phyloP scores from a whole-genome alignment of 2,329 filamentous ascomycete genomes.

The Apiospora hydei region DNA sequence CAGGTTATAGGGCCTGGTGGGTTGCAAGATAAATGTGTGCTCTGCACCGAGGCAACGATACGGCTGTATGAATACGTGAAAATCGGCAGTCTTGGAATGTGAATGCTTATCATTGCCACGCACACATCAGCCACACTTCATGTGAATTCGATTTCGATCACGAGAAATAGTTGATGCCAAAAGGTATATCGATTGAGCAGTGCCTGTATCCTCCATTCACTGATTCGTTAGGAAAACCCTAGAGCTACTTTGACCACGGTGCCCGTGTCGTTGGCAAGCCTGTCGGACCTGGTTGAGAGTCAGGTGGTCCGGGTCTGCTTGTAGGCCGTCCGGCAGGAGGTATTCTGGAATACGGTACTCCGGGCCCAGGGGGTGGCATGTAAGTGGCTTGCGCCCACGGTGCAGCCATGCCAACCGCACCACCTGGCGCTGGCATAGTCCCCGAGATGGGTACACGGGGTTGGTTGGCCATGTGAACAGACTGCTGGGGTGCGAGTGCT shows the following conservation, averaged over 20 bases:
- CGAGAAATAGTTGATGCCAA: not conserved
- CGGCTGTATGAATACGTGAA: too few species aligned
- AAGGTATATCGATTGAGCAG: not conserved
- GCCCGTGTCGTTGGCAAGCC: constrained; percentile 2
- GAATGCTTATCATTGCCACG: not conserved
- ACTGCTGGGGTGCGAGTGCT: constrained; percentile 56
- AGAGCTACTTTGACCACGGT: not conserved
- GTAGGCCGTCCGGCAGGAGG: constrained; percentile 1
- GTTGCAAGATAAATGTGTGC: not conserved
- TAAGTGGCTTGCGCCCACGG: constrained; percentile 53
- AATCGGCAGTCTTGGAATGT: not conserved
- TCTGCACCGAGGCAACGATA: not conserved
- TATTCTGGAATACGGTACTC: not conserved
- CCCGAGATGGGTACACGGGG: constrained; percentile 41
- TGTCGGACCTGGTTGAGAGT: not conserved
- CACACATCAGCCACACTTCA: not conserved
- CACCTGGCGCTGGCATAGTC: constrained; percentile 27
- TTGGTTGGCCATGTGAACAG: constrained; percentile 66
- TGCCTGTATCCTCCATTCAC: too few species aligned
- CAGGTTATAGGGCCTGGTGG: not conserved
- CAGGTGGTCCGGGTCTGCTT: constrained; percentile 3
- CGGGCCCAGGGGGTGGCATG: constrained; percentile 46
- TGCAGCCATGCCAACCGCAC: constrained; percentile 46
- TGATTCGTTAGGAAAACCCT: not conserved
- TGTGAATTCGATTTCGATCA: not conserved